phyloP scores from a whole-genome alignment of 441 rosid species.

The Adansonia rubrostipa region DNA sequence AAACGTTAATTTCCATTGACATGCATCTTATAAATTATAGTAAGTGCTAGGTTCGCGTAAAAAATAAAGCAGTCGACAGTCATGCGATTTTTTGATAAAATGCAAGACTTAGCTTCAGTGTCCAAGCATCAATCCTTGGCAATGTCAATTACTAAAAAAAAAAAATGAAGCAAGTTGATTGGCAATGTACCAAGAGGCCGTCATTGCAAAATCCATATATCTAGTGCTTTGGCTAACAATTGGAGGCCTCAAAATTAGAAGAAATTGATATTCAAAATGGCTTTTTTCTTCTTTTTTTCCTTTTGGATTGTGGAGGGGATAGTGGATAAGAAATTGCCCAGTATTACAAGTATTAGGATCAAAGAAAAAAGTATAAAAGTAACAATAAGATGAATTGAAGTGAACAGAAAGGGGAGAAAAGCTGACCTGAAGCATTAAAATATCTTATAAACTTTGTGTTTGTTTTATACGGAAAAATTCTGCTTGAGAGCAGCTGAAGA shows the following conservation, averaged over 20 bases:
- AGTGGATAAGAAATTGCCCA: background rate
- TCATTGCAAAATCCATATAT: background rate
- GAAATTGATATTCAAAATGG: background rate
- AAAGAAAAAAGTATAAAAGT: background rate
- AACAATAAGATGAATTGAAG: background rate
- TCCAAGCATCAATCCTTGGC: no score
- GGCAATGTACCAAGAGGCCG: background rate
- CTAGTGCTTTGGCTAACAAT: constrained; percentile 1
- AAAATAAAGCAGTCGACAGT: no score
- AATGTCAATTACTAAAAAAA: no score
- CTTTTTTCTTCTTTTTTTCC: background rate
- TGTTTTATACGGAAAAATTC: background rate
- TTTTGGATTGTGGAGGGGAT: background rate
- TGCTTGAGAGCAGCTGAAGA: background rate
- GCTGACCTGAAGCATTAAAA: background rate
- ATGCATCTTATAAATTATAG: background rate
- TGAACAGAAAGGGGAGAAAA: background rate
- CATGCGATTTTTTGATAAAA: no score
- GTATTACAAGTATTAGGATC: background rate
- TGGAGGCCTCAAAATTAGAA: background rate
- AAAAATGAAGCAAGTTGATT: background rate
- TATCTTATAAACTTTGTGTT: background rate
- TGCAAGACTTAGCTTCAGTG: no score
- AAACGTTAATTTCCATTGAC: background rate
- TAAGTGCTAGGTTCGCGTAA: background rate